These are phyloP conservation scores for Macrocybe gigantea DNA, from an alignment of 768 basidiomycete species.

Conservation along the genomic window DNA sequence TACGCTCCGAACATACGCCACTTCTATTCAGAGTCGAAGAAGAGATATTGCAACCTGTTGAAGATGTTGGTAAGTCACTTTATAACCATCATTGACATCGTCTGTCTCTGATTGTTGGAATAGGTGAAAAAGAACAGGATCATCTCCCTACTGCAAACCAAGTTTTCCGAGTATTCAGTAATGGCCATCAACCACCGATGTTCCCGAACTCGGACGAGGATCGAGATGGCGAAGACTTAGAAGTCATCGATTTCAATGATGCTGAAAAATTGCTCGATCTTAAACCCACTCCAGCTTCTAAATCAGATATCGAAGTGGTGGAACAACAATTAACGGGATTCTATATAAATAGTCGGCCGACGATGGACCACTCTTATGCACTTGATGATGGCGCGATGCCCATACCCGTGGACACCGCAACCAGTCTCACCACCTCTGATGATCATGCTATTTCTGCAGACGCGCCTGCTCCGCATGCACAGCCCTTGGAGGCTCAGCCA, in stretches of 20 bases:
- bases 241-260: constrained; percentile 66
- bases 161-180: constrained; percentile 59
- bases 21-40: constrained; percentile 53
- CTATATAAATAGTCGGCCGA: neutral
- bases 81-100: constrained; percentile 1
- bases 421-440: no score
- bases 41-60: constrained; percentile 52
- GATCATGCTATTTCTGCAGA: no score
- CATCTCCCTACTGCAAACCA: constrained; percentile 69
- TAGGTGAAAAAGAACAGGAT: constrained; percentile 44
- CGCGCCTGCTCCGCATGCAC: no score
- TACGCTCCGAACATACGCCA: constrained; percentile 48
- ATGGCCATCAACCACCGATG: constrained; percentile 13
- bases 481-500: neutral
- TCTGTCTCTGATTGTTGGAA: neutral
- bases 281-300: constrained; percentile 11
- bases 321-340: constrained; percentile 19
- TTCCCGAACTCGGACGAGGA: constrained; percentile 19
- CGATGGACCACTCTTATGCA: neutral
- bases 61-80: constrained; percentile 42
- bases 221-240: constrained; percentile 29
- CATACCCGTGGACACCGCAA: no score
- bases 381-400: no score
- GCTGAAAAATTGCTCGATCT: constrained; percentile 39
- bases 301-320: constrained; percentile 10